phyloP scores from a whole-genome alignment of 805 yeast genomes.

The Teunomyces tritomae region DNA sequence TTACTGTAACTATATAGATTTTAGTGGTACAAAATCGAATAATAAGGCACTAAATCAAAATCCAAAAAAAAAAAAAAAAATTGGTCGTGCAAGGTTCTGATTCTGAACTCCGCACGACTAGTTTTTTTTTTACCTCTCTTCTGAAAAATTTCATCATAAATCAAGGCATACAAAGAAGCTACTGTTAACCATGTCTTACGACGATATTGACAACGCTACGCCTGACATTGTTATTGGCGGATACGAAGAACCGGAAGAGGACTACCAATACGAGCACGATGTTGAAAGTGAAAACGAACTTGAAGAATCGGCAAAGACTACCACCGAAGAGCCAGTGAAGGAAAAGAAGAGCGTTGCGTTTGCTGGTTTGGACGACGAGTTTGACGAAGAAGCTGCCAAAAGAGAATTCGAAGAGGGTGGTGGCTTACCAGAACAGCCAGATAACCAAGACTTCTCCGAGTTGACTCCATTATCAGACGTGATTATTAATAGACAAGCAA shows the following conservation, averaged over 20 bases:
- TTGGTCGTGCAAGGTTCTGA: neutral
- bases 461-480: constrained; percentile 91
- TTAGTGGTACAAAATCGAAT: neutral
- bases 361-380: constrained; percentile 63
- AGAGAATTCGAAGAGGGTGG: constrained; percentile 97
- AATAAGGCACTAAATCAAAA: no score
- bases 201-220: constrained; percentile 78
- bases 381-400: constrained; percentile 71
- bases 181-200: constrained; percentile 50
- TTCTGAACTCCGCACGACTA: neutral
- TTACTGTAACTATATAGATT: neutral
- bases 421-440: constrained; percentile 96
- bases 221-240: constrained; percentile 81
- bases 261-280: constrained; percentile 52
- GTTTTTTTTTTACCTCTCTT: neutral
- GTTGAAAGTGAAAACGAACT: constrained; percentile 45
- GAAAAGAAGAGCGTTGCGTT: constrained; percentile 78
- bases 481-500: constrained; percentile 97
- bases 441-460: constrained; percentile 74
- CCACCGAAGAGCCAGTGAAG: constrained; percentile 28
- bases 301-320: constrained; percentile 39
- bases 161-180: constrained; percentile 2
- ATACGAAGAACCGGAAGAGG: constrained; percentile 35
- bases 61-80: no score
- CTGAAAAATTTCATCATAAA: constrained; percentile 7